These are phyloP conservation scores for Vaccinium corymbosum DNA, from an alignment of 148 eudicot species.

Conservation along the genomic window DNA sequence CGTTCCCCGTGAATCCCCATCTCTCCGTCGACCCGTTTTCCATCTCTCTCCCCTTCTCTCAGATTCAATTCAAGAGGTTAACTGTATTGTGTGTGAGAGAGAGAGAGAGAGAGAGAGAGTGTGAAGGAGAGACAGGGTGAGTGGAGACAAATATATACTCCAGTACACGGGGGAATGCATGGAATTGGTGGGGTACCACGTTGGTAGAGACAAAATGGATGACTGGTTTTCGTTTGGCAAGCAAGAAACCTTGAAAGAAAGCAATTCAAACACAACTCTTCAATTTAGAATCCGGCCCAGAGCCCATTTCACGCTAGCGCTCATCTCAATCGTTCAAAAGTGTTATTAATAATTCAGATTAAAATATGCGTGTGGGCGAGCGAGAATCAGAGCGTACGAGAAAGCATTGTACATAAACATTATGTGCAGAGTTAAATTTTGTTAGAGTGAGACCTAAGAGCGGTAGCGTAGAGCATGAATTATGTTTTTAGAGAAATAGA, in stretches of 20 bases:
- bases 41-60: neutral
- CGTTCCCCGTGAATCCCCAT: conserved; percentile 7
- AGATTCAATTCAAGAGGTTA: neutral
- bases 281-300: too few species aligned
- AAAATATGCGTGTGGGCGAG: too few species aligned
- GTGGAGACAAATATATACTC: neutral
- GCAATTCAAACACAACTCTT: too few species aligned
- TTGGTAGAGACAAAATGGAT: neutral
- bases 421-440: too few species aligned
- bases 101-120: neutral
- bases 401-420: too few species aligned
- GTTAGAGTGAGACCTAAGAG: too few species aligned
- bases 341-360: too few species aligned
- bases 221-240: neutral
- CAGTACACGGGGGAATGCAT: neutral
- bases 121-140: neutral
- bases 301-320: too few species aligned
- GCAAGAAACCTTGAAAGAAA: neutral
- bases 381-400: too few species aligned
- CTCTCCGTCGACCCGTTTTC: neutral
- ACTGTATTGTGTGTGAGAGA: neutral
- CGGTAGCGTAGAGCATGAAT: too few species aligned
- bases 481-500: too few species aligned
- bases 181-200: neutral
- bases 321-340: too few species aligned